Evolutionary conservation across 2,329 filamentous ascomycete genomes (phyloP).

Genomic region (Scorias spongiosa): DNA sequence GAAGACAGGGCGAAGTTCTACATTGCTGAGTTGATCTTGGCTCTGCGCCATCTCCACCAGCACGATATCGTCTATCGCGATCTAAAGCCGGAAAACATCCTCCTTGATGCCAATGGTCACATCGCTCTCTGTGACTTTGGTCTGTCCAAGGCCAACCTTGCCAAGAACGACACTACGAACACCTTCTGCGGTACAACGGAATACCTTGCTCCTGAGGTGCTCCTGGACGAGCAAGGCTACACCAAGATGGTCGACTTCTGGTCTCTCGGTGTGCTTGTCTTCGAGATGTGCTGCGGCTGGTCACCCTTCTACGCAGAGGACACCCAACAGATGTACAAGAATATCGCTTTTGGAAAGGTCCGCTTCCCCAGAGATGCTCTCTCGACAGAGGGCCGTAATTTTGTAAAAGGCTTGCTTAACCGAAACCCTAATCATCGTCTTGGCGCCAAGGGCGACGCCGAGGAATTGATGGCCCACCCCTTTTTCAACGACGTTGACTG

Average conservation of each 20-base stretch:
- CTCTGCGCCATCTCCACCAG: conserved; percentile 85
- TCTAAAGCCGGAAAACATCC: conserved; percentile 92
- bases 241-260: conserved; percentile 99
- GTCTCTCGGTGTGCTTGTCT: conserved; percentile 93
- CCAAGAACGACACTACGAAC: conserved; percentile 94
- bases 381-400: conserved; percentile 88
- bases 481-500: conserved; percentile 95
- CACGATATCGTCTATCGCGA: conserved; percentile 98
- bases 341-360: conserved; percentile 98
- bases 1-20: conserved; percentile 96
- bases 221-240: conserved; percentile 91
- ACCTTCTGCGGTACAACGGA: conserved; percentile 98
- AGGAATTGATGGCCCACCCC: conserved; percentile 82
- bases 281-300: conserved; percentile 99
- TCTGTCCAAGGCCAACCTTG: conserved; percentile 90
- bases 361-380: conserved; percentile 89
- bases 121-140: conserved; percentile 97
- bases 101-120: conserved; percentile 91
- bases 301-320: conserved; percentile 98
- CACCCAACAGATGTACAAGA: conserved; percentile 99
- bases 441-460: conserved; percentile 78
- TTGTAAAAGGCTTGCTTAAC: conserved; percentile 94
- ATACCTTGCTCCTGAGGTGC: conserved; percentile 87
- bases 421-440: conserved; percentile 91
- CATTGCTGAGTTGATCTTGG: conserved; percentile 91